These are phyloP conservation scores for Corinectria fuckeliana DNA, from an alignment of 2,329 filamentous ascomycete genomes.

Conservation along the genomic window DNA sequence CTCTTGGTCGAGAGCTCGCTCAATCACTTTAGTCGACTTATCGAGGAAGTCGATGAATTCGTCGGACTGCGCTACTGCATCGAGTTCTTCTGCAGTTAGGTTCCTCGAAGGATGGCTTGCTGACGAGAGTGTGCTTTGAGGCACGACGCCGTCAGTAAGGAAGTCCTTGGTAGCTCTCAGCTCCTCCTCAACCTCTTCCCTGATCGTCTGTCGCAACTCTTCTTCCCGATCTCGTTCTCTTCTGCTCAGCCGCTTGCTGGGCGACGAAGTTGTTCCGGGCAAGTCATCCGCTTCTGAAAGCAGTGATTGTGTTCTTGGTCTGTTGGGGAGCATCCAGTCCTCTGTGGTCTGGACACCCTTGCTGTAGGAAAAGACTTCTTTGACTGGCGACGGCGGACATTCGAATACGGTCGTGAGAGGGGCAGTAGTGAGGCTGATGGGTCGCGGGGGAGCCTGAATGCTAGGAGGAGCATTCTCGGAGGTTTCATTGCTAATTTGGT, in stretches of 20 bases:
- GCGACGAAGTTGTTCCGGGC: conserved; percentile 61
- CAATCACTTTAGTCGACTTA: conserved; percentile 94
- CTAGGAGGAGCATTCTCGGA: conserved; percentile 65
- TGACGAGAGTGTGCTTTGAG: conserved; percentile 31
- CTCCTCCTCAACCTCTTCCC: conserved; percentile 92
- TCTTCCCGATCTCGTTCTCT: conserved; percentile 85
- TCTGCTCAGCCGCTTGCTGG: conserved; percentile 78
- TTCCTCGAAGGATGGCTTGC: conserved; percentile 78
- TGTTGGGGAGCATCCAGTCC: conserved; percentile 67
- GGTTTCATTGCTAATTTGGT: conserved; percentile 78
- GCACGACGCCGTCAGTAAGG: conserved; percentile 52
- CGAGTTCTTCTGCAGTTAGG: conserved; percentile 83
- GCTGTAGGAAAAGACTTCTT: conserved; percentile 94
- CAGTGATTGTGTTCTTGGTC: conserved; percentile 49
- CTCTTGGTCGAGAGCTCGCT: conserved; percentile 91
- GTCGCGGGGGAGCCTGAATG: conserved; percentile 50
- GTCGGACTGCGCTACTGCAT: conserved; percentile 87
- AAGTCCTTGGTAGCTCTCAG: conserved; percentile 74
- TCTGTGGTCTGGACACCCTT: conserved; percentile 93
- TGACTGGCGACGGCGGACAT: conserved; percentile 74
- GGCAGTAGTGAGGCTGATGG: conserved; percentile 76
- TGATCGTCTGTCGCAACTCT: conserved; percentile 82
- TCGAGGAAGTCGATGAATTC: conserved; percentile 97
- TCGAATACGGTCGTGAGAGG: conserved; percentile 81
- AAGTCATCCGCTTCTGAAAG: conserved; percentile 67